phyloP scores from a whole-genome alignment of 2,329 filamentous ascomycete genomes.

The Sclerotinia minor region DNA sequence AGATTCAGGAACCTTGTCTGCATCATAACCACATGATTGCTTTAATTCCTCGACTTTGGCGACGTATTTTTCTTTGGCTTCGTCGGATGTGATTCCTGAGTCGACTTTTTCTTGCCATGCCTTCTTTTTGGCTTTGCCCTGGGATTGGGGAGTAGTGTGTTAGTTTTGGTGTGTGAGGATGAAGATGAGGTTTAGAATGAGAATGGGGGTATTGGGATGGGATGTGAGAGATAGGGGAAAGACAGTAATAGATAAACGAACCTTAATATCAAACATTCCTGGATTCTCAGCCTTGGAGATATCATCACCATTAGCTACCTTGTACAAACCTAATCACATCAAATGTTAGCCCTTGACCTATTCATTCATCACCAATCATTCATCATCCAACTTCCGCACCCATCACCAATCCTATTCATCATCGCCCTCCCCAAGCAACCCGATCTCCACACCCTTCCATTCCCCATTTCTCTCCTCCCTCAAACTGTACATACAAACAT shows the following conservation, averaged over 20 bases:
- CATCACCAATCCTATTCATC: background rate
- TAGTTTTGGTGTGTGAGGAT: background rate
- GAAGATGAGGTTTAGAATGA: too few species aligned
- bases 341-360: background rate
- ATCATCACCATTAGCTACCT: conserved; percentile 58
- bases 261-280: conserved; percentile 69
- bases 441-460: background rate
- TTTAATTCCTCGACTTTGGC: conserved; percentile 71
- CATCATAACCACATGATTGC: conserved; percentile 65
- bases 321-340: conserved; percentile 54
- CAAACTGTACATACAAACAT: background rate
- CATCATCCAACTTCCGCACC: background rate
- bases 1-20: conserved; percentile 61
- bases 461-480: background rate
- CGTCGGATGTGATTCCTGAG: conserved; percentile 57
- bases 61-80: conserved; percentile 78
- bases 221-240: background rate
- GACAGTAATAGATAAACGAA: conserved; percentile 41
- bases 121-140: conserved; percentile 76
- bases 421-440: background rate
- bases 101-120: conserved; percentile 74
- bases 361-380: background rate
- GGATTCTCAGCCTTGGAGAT: conserved; percentile 56
- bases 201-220: conserved; percentile 41
- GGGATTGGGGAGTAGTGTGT: background rate